Evolutionary conservation across 352 stramenopile species (phyloP), one percentile per base, ranked within the genome.

Genomic region (Pythium sukuiense): DNA sequence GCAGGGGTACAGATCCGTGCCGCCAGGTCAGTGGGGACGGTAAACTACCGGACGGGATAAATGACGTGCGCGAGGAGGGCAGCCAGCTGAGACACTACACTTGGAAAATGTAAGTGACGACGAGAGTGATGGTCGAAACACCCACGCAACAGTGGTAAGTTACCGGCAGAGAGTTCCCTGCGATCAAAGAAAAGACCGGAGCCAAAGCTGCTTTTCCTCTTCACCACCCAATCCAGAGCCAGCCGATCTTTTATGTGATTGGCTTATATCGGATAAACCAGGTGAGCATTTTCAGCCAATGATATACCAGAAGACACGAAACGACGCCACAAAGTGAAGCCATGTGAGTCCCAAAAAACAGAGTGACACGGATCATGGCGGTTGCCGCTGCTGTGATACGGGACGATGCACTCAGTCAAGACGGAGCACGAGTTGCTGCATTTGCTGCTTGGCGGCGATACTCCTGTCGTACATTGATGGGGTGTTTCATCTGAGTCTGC

Each of bases 211-310:
- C 65, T 71, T 67, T 49, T 35, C 52, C 57, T 67, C 58, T 48
- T 61, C 67, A 74, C 71, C 71, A 77, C 59, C 70, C 71, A 74
- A 75, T 77, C 64, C 24, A 27, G 41, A 60, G 46, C n/a, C n/a
- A 30, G 9, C 32, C n/a, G 43, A 62, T 55, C 52, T 64, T 53
- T 6, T 4, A 3, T 33, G 30, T 55, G 39, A 71, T 71, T 71
- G 41, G 65, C 41, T 55, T 11, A 55, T 45, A 56, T 55, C n/a
- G 60, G 6, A 39, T 33, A 24, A 11, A 29, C 37, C 24, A 33
- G 33, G n/a, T 37, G 14, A 14, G 6, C 0, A 29, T 49, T 64
- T 59, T 64, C 41, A 56, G n/a, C 56, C 63, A 70, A 70, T 70
- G 27, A 55, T n/a, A 61, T 2, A 18, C 0, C 37, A 7, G 16